Conservation (phyloP, 2,329 filamentous ascomycete genomes). For the Fusarium sp. region DNA sequence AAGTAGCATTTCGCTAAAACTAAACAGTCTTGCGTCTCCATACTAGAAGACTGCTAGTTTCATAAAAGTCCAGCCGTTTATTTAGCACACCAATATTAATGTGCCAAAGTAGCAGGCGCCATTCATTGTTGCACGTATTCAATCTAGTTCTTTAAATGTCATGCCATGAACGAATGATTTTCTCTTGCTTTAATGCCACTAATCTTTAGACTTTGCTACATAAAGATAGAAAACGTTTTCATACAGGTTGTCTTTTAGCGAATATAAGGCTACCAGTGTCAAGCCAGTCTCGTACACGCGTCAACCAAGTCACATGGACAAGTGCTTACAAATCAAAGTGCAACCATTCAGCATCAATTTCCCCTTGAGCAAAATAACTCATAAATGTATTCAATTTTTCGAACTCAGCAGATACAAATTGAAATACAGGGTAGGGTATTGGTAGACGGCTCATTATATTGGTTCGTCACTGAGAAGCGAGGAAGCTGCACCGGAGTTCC, state of each 20-base stretch:
- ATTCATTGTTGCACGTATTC: too few species aligned
- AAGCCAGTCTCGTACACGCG: too few species aligned
- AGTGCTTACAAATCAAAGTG: not conserved
- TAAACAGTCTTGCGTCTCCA: not conserved
- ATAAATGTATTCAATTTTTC: not conserved
- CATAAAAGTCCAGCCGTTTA: not conserved
- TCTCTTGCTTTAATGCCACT: not conserved
- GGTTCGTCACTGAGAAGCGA: not conserved
- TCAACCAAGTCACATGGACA: not conserved
- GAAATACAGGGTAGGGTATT: not conserved
- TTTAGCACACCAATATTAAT: too few species aligned
- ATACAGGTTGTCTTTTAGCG: not conserved
- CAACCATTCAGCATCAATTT: not conserved
- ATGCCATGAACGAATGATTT: too few species aligned
- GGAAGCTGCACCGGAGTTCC: not conserved
- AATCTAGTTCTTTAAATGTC: too few species aligned
- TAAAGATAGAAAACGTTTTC: not conserved
- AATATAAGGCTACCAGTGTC: not conserved
- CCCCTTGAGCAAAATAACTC: not conserved
- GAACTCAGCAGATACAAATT: not conserved
- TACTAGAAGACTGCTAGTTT: not conserved
- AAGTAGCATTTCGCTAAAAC: fast-evolving
- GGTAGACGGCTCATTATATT: not conserved
- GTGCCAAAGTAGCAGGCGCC: too few species aligned
- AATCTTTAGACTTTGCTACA: too few species aligned